Evolutionary conservation across 306 rosid species (phyloP), one percentile per base, ranked within the genome.

Genomic region (Lupinus albus): DNA sequence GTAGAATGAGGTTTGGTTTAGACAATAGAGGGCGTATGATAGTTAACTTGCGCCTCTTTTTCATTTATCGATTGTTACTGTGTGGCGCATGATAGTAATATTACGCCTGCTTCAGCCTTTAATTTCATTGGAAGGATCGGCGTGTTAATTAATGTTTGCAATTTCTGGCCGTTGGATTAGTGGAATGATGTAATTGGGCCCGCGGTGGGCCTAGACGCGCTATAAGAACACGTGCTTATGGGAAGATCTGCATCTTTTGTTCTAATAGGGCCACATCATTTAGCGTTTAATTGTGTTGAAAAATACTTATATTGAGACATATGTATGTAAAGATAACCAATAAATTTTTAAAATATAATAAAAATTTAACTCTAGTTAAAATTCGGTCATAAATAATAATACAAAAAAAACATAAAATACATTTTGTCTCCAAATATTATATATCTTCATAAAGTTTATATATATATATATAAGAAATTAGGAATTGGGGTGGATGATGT

Each of bases 1-100:
- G 81, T 54, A 68, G 62, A 61, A 63, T 70, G 69, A 77, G 81
- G 84, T 70, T 81, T 53, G 81, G 84, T 70, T 81, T 61, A 84
- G 85, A 72, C 88, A 75, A 46, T n/a, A 9, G 71, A 9, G 36
- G 47, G 85, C 76, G 84, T 83, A 80, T 6, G 59, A 14, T 80
- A 83, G 68, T 50, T 71, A 74, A 33, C 82, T 9, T 80, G 76
- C 84, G 82, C 78, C 38, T 33, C 4, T 2, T 70, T 10, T 25
- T 25, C 30, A 25, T 25, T 3, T 2, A 1, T 25, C 30, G 30
- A 3, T 25, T 25, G 30, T 25, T 25, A 25, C 4, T 3, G 30
- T 25, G 30, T 0, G 70, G 81, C 70, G 81, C 79, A 80, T 35
- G 45, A 12, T 75, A 72, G 58, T 28, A 77, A 68, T 17, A 80